Conservation (phyloP, 345 rosid genomes). For the Sisymbrium altissimum region DNA sequence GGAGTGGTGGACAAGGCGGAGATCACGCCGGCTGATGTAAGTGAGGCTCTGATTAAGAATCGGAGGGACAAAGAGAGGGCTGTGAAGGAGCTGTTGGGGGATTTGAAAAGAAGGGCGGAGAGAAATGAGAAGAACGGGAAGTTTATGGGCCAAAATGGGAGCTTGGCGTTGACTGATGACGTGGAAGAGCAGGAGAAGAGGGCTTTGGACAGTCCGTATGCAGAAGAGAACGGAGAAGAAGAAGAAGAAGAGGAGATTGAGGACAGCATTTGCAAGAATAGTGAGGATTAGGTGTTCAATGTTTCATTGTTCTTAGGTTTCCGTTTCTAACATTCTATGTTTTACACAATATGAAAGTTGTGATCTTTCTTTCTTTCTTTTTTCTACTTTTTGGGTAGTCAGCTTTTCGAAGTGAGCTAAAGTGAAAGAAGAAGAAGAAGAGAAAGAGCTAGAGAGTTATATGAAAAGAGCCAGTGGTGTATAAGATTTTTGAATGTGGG, state of each 20-base stretch:
- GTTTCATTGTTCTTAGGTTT: not conserved
- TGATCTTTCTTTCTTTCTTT: not conserved
- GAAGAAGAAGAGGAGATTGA: constrained; percentile 19
- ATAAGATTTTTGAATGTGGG: not conserved
- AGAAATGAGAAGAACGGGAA: constrained; percentile 1
- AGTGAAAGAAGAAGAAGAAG: not conserved
- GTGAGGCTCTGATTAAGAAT: constrained; percentile 27
- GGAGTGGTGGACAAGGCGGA: constrained; percentile 40
- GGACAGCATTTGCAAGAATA: constrained; percentile 23
- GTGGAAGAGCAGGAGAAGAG: constrained; percentile 21
- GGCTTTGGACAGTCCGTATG: constrained; percentile 14
- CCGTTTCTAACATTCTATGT: not conserved
- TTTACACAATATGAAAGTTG: constrained; percentile 13
- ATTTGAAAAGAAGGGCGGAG: constrained; percentile 11
- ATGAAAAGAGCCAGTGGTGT: not conserved
- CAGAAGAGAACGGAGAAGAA: not conserved
- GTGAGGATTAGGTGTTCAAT: constrained; percentile 1
- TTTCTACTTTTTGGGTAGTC: not conserved
- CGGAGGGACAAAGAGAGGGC: constrained; percentile 14
- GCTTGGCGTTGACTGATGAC: not conserved
- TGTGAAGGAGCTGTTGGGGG: constrained; percentile 2
- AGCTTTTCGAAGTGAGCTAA: not conserved
- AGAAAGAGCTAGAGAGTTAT: not conserved
- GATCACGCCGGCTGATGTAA: constrained; percentile 30
- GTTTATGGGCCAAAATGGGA: not conserved